phyloP scores from a whole-genome alignment of 2,329 filamentous ascomycete genomes.

The Cordyceps farinosa region DNA sequence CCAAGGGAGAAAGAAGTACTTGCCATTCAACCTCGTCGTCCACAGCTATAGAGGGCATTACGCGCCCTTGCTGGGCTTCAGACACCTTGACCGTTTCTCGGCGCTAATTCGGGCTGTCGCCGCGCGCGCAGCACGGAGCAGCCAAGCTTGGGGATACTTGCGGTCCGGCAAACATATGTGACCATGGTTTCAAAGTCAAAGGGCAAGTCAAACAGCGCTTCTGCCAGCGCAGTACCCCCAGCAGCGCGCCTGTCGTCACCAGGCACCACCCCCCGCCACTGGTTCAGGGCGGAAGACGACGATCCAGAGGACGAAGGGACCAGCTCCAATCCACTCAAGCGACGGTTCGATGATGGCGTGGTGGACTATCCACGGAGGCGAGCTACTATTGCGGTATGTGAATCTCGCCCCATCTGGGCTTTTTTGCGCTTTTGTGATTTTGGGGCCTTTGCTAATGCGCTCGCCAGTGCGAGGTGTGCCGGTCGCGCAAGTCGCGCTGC shows the following conservation, averaged over 20 bases:
- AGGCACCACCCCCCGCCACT: not conserved
- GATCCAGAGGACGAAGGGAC: slow-evolving; percentile 14
- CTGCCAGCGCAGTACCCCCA: not conserved
- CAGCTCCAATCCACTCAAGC: slow-evolving; percentile 54
- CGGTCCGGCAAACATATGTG: too few species aligned
- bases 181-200: not conserved
- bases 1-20: too few species aligned
- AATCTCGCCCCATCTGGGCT: not conserved
- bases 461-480: slow-evolving; percentile 71
- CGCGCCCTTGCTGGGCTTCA: not conserved
- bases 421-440: not conserved
- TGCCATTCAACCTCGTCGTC: not conserved
- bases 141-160: not conserved
- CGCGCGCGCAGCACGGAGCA: not conserved
- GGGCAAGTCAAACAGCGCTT: not conserved
- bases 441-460: slow-evolving; percentile 21
- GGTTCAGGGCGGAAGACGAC: not conserved
- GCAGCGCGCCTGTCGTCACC: not conserved
- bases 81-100: not conserved
- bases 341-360: slow-evolving; percentile 58
- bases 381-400: slow-evolving; percentile 62
- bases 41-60: not conserved
- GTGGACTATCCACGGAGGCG: slow-evolving; percentile 62
- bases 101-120: not conserved
- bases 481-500: slow-evolving; percentile 74